Conservation (phyloP, 1,139 yeast species). For the Petasospora rhodanensis region DNA sequence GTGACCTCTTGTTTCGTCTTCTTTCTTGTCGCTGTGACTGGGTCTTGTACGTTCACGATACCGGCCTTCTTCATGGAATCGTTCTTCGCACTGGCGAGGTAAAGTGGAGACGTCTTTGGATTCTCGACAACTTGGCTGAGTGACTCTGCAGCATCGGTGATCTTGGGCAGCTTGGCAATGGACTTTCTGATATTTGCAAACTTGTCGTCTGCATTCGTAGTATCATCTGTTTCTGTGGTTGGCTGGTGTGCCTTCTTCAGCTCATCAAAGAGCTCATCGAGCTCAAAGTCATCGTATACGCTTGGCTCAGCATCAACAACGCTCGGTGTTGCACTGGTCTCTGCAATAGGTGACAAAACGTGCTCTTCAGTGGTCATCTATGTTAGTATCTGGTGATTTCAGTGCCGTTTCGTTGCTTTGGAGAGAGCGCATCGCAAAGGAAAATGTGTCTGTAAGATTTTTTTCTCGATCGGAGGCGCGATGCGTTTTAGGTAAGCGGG, state of each 20-base stretch:
- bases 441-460: no score
- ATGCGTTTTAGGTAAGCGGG: no score
- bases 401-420: no score
- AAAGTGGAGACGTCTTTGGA: conserved; percentile 9
- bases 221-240: conserved; percentile 3
- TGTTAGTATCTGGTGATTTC: no score
- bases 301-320: conserved; percentile 8
- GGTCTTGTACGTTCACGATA: conserved; percentile 20
- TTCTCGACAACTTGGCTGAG: conserved; percentile 4
- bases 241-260: conserved; percentile 28
- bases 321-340: conserved; percentile 9
- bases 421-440: no score
- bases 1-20: conserved; percentile 18
- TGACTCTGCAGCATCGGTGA: conserved; percentile 12
- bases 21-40: conserved; percentile 17
- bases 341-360: conserved; percentile 21
- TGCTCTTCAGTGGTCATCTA: no score
- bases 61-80: conserved; percentile 10
- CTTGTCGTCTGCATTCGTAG: conserved; percentile 23
- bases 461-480: no score
- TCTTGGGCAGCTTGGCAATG: conserved; percentile 23
- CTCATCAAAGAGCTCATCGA: conserved; percentile 36
- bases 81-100: conserved; percentile 18
- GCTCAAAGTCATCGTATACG: conserved; percentile 15
- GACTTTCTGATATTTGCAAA: conserved; percentile 19